phyloP scores from a whole-genome alignment of 2,329 filamentous ascomycete genomes.

The Parasarocladium wereldwijsianum region DNA sequence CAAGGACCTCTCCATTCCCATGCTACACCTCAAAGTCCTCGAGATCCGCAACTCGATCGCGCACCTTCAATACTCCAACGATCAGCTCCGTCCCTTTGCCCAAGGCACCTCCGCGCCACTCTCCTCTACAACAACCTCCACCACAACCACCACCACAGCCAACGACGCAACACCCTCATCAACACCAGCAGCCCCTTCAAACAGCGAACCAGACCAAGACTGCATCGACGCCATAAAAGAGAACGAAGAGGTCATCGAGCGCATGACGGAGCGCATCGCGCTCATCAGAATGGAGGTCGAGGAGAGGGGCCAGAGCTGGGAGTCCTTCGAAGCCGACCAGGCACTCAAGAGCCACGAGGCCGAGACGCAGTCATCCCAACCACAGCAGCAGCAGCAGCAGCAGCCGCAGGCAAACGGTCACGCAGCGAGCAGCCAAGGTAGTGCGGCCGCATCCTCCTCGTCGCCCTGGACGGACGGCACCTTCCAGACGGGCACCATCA shows the following conservation, averaged over 20 bases:
- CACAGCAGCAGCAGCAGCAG: not conserved
- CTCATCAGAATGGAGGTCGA: slow-evolving; percentile 52
- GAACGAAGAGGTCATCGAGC: slow-evolving; percentile 52
- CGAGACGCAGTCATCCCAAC: slow-evolving; percentile 2
- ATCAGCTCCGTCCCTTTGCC: slow-evolving; percentile 55
- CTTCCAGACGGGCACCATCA: slow-evolving; percentile 44
- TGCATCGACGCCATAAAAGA: slow-evolving; percentile 62
- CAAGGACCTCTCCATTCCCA: slow-evolving; percentile 47
- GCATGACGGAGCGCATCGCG: slow-evolving; percentile 51
- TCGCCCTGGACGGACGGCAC: slow-evolving; percentile 48
- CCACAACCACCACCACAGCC: slow-evolving; percentile 4
- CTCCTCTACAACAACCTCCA: slow-evolving; percentile 7
- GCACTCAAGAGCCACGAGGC: slow-evolving; percentile 19
- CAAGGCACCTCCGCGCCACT: slow-evolving; percentile 26
- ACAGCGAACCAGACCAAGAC: slow-evolving; percentile 40
- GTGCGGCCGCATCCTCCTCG: too few species aligned
- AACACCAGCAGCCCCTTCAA: not conserved
- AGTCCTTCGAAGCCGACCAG: slow-evolving; percentile 35
- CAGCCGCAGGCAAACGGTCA: slow-evolving; percentile 7
- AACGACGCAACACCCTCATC: too few species aligned
- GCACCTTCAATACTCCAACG: slow-evolving; percentile 61
- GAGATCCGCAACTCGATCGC: slow-evolving; percentile 63
- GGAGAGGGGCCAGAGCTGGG: slow-evolving; percentile 38
- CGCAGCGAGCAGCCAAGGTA: slow-evolving; percentile 7
- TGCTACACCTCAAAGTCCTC: slow-evolving; percentile 59